Evolutionary conservation across 2,329 filamentous ascomycete species (phyloP), one percentile per base, ranked within the genome.

Genomic region (Geosmithia morbida): DNA sequence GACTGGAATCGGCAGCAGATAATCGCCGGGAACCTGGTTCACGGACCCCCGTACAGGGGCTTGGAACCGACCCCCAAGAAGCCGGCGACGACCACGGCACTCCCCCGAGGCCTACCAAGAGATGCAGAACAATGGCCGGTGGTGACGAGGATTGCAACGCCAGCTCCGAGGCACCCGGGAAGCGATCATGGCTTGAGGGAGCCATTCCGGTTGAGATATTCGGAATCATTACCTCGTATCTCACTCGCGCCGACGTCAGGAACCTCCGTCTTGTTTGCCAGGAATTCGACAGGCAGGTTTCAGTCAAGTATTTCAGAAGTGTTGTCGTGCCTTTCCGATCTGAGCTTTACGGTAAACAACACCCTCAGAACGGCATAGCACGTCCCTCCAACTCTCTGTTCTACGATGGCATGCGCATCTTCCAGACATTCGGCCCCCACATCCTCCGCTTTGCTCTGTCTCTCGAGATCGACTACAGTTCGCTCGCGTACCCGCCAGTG

Each of bases 291-390:
- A 52, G 58, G 13, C 75, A 74, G 50, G 68, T 81, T 2, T 79
- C 78, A 0, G 65, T 68, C 40, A 65, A 69, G 41, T 69, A 82
- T 43, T 85, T 83, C 57, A 67, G 70, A 48, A 77, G 76, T 43
- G 74, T 81, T 8, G 78, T 84, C 6, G 75, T 82, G 2, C 77
- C 78, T 1, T 85, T 85, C 62, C 75, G 73, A 41, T 72, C 76
- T 1, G 74, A 81, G 52, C 73, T 85, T 20, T 82, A 77, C 57
- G 71, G 71, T 43, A 55, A 46, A 54, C 45, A 60, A 17, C 50
- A 44, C 26, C 19, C 41, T 22, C 50, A 49, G 41, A 55, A 56
- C 39, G 51, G 55, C 17, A 50, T 54, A 33, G 54, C 52, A 44
- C 48, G 47, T 33, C 33, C 57, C 26, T 52, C 58, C 1, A 54